These are phyloP conservation scores for Amborella trichopoda DNA, from an alignment of 164 flowering plant genomes.

Conservation along the genomic window DNA sequence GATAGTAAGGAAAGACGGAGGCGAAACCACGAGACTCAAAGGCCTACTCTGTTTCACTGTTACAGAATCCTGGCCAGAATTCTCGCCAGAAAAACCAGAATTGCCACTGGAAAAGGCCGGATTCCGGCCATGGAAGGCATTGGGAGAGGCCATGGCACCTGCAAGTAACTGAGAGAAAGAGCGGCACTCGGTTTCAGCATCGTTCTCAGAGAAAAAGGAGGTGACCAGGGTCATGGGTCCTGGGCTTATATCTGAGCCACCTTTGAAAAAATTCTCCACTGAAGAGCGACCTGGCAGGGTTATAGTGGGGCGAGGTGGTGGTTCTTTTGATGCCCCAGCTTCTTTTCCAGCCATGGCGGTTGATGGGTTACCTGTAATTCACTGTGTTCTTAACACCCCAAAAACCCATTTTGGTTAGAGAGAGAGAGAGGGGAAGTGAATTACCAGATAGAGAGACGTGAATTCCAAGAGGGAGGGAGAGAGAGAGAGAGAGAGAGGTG, in stretches of 20 bases:
- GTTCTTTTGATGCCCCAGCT: no score
- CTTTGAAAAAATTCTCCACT: conserved; percentile 31
- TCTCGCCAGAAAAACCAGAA: no score
- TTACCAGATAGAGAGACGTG: no score
- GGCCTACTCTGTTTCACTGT: conserved; percentile 59
- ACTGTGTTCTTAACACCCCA: no score
- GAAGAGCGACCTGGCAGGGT: conserved; percentile 49
- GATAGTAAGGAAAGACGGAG: conserved; percentile 36
- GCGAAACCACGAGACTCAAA: conserved; percentile 33
- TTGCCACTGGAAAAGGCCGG: conserved; percentile 2
- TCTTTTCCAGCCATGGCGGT: no score
- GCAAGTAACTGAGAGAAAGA: conserved; percentile 95
- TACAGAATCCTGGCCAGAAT: no score
- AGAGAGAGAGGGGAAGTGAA: no score
- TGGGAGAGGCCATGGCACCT: conserved; percentile 82
- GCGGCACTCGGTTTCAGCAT: conserved; percentile 30
- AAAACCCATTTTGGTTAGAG: no score
- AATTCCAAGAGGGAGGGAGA: no score
- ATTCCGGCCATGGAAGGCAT: conserved; percentile 7
- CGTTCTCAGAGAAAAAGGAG: conserved; percentile 49
- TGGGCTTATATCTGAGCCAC: conserved; percentile 44
- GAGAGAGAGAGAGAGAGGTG: no score
- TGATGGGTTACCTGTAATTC: no score
- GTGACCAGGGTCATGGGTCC: conserved; percentile 92
- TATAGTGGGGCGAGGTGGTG: conserved; percentile 36